Evolutionary conservation across 805 yeast species (phyloP), one percentile per base, ranked within the genome.

Genomic region (Pichia exigua): DNA sequence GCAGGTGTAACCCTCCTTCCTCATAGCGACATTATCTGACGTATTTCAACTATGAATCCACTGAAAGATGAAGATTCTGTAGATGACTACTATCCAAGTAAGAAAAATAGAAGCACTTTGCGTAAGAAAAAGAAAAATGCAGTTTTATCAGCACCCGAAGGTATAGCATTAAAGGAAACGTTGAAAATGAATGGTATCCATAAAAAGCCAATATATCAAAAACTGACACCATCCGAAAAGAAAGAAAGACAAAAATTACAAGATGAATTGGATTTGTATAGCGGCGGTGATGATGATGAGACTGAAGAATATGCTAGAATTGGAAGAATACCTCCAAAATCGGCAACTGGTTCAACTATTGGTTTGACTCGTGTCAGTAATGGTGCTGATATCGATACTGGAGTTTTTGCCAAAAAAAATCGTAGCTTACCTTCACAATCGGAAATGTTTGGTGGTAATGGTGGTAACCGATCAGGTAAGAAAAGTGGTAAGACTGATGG

Each of bases 121-220:
- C 46, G 58, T n/a, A 50, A 26, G 9, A 48, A 40, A 24, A 55
- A 53, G 44, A 49, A 47, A 10, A 40, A 44, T 22, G 54, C 50
- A 9, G 42, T 55, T 18, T 11, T 53, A 11, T 49, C 42, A 12
- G 51, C 53, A 11, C 42, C 38, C 38, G 54, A 44, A 17, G 48
- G 55, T 13, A 20, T 49, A 11, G 35, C 40, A 10, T 21, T 32
- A 1, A 46, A 42, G 11, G 38, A 50, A n/a, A 54, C 54, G 2
- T 22, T 53, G 21, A 48, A 26, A 27, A 40, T 24, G 15, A 47
- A 48, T 13, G 58, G 58, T 2, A 35, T 51, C 30, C 45, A 46
- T 39, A 38, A 46, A 2, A 47, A 48, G 18, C 51, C 52, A 7
- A 11, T 44, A 8, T 24, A 45, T n/a, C 38, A 42, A 17, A 53